A percentile compares a stretch with the other conserved stretches of the same genome.
These are phyloP conservation scores for Sugiyamaella americana DNA, from an alignment of 805 yeast species.

Conservation along the genomic window DNA sequence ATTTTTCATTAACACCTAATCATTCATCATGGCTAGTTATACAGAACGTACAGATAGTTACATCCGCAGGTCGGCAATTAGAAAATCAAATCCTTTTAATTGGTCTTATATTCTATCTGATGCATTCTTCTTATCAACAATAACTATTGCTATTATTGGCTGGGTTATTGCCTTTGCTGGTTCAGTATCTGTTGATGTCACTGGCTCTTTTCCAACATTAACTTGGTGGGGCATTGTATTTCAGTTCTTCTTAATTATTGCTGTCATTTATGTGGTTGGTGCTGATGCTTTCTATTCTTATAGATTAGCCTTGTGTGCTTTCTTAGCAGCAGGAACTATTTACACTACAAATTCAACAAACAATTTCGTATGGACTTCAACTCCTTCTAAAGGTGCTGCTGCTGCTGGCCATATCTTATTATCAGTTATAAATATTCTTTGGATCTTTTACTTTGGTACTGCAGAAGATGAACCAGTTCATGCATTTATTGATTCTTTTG, in stretches of 20 bases:
- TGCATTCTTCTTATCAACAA: conserved; percentile 82
- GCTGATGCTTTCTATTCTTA: conserved; percentile 63
- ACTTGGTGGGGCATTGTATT: conserved; percentile 97
- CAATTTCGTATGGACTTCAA: conserved; percentile 61
- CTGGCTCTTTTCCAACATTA: conserved; percentile 60
- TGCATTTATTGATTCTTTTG: conserved; percentile 77
- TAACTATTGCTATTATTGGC: conserved; percentile 64
- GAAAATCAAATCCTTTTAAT: neutral
- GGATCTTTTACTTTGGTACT: conserved; percentile 88
- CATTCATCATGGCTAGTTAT: conserved; percentile 8
- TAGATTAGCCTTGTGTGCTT: conserved; percentile 46
- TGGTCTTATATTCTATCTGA: conserved; percentile 48
- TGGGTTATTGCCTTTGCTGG: conserved; percentile 92
- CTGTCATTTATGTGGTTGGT: conserved; percentile 49
- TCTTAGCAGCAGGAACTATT: conserved; percentile 65
- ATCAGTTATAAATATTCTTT: conserved; percentile 72
- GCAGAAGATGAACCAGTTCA: conserved; percentile 85
- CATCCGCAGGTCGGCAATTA: conserved; percentile 4
- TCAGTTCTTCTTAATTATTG: conserved; percentile 55
- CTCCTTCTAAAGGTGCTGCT: conserved; percentile 70
- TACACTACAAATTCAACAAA: conserved; percentile 84
- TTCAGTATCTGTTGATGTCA: conserved; percentile 47
- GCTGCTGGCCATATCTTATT: conserved; percentile 87
- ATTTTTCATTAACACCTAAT: no score
- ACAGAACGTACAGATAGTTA: conserved; percentile 12